phyloP scores from a whole-genome alignment of 2,329 filamentous ascomycete genomes.

The Aschersonia sp. region DNA sequence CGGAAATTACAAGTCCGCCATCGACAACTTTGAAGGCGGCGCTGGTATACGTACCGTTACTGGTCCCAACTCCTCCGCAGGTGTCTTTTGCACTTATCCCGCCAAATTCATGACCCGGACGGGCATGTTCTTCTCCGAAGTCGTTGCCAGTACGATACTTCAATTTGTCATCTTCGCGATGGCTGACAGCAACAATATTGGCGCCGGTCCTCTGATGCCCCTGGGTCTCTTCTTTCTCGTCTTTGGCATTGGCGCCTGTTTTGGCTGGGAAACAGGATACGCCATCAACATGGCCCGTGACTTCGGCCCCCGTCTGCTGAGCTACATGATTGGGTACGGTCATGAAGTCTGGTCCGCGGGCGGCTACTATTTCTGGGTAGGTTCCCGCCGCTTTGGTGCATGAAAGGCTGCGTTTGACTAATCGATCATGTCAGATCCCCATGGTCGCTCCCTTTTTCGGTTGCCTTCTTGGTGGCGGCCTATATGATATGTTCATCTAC shows the following conservation, averaged over 20 bases:
- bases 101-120: slow-evolving; percentile 50
- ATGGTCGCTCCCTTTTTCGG: slow-evolving; percentile 59
- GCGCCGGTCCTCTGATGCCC: slow-evolving; percentile 40
- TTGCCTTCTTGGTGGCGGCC: slow-evolving; percentile 45
- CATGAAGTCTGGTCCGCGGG: slow-evolving; percentile 52
- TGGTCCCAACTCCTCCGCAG: slow-evolving; percentile 45
- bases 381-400: slow-evolving; percentile 4
- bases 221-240: slow-evolving; percentile 57
- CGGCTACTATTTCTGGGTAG: slow-evolving; percentile 59
- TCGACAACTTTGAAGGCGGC: slow-evolving; percentile 49
- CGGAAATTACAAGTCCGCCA: slow-evolving; percentile 49
- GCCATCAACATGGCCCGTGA: slow-evolving; percentile 63
- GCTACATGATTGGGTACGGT: slow-evolving; percentile 55
- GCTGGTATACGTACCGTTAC: slow-evolving; percentile 45
- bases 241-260: slow-evolving; percentile 59
- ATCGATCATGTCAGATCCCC: slow-evolving; percentile 36
- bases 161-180: slow-evolving; percentile 62
- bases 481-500: slow-evolving; percentile 56
- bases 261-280: slow-evolving; percentile 66
- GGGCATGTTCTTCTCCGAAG: slow-evolving; percentile 58
- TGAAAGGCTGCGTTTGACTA: background rate
- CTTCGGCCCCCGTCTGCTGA: slow-evolving; percentile 53
- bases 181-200: slow-evolving; percentile 41
- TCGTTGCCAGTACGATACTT: slow-evolving; percentile 50
- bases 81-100: slow-evolving; percentile 62